A percentile compares a stretch with the other conserved stretches of the same genome.
phyloP scores from a whole-genome alignment of 2,329 filamentous ascomycete species.

The Botrytis pseudocinerea region DNA sequence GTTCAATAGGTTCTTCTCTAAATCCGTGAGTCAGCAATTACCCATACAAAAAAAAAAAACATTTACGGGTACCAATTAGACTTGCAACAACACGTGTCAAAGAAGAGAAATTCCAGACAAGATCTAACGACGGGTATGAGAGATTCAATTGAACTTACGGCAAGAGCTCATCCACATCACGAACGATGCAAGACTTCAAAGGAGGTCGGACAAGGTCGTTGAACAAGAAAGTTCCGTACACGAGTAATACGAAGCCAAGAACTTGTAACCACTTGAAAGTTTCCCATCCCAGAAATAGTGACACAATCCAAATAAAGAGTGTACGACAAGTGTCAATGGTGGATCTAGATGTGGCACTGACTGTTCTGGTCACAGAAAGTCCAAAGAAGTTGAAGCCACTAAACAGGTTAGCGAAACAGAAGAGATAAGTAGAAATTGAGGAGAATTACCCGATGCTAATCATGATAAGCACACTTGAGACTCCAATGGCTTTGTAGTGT shows the following conservation, averaged over 20 bases:
- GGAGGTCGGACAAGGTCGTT: conserved; percentile 91
- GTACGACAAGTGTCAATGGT: conserved; percentile 98
- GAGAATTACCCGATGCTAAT: conserved; percentile 83
- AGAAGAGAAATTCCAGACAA: not conserved
- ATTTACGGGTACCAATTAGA: not conserved
- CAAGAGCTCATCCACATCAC: conserved; percentile 63
- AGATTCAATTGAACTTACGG: conserved; percentile 45
- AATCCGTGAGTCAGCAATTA: not conserved
- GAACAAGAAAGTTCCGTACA: conserved; percentile 96
- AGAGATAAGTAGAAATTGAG: not conserved
- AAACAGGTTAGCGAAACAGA: conserved; percentile 24
- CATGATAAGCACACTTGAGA: conserved; percentile 90
- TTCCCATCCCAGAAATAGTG: conserved; percentile 92
- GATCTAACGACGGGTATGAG: not conserved
- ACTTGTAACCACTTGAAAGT: conserved; percentile 97
- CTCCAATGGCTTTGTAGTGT: conserved; percentile 65
- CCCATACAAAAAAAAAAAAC: not conserved
- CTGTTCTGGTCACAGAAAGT: conserved; percentile 82
- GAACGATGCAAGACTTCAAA: conserved; percentile 63
- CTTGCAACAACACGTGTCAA: not conserved
- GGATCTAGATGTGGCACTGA: conserved; percentile 89
- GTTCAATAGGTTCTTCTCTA: conserved; percentile 77
- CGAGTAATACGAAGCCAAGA: conserved; percentile 79
- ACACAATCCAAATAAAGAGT: conserved; percentile 97
- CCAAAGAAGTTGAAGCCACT: conserved; percentile 99